phyloP scores from a whole-genome alignment of 1,139 yeast genomes.

The Torulaspora globosa region DNA sequence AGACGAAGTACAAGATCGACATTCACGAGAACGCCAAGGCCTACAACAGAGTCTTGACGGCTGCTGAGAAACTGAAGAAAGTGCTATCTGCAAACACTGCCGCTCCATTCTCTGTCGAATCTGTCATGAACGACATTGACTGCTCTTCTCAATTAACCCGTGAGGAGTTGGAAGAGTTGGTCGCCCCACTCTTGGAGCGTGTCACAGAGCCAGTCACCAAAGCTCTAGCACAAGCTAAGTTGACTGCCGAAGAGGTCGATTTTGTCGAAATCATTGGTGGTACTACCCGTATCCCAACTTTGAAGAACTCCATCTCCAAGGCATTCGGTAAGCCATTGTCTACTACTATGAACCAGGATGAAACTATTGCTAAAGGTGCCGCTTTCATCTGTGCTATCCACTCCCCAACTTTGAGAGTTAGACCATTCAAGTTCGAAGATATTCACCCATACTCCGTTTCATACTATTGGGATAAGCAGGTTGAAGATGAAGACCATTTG shows the following conservation, averaged over 20 bases:
- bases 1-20: conserved; percentile 88
- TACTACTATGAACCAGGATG: conserved; percentile 97
- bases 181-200: conserved; percentile 74
- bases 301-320: conserved; percentile 75
- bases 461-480: conserved; percentile 92
- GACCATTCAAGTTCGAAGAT: conserved; percentile 98
- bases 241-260: conserved; percentile 71
- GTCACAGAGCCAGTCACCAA: conserved; percentile 71
- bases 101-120: conserved; percentile 94
- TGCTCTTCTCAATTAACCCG: conserved; percentile 86
- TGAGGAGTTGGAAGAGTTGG: conserved; percentile 87
- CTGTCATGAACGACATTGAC: conserved; percentile 95
- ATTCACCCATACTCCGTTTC: conserved; percentile 88
- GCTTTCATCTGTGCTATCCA: conserved; percentile 99
- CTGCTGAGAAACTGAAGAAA: conserved; percentile 92
- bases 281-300: conserved; percentile 92
- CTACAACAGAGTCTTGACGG: conserved; percentile 83
- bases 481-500: conserved; percentile 80
- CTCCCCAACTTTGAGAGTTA: conserved; percentile 97
- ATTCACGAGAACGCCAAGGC: conserved; percentile 90
- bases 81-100: conserved; percentile 91
- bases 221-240: conserved; percentile 78
- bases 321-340: conserved; percentile 85
- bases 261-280: conserved; percentile 97
- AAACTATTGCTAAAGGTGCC: conserved; percentile 98